phyloP scores from a whole-genome alignment of 139 green algal genomes.

The Asterochloris sp. region DNA sequence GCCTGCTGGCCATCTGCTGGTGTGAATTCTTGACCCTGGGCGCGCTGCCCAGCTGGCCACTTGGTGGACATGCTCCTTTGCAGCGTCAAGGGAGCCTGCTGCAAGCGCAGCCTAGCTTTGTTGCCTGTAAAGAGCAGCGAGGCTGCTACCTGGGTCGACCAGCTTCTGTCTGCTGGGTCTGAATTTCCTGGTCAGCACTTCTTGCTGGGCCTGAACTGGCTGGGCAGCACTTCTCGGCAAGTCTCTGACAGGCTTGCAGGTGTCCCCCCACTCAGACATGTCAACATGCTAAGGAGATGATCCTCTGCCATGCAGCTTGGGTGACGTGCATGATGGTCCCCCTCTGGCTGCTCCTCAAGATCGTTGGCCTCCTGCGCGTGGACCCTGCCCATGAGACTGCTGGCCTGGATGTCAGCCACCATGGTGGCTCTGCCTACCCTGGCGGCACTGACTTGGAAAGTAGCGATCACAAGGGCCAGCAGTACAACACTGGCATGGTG shows the following conservation, averaged over 20 bases:
- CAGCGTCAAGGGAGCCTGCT: no score
- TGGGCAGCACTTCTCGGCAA: neutral
- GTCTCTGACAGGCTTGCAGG: neutral
- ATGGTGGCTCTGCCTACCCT: conserved; percentile 47
- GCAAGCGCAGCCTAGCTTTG: no score
- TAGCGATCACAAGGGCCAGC: conserved; percentile 6
- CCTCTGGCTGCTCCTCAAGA: conserved; percentile 75
- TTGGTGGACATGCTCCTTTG: no score
- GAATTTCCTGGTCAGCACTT: no score
- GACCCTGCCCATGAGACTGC: conserved; percentile 54
- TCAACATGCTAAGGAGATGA: no score
- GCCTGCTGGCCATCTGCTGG: neutral
- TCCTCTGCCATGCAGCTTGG: conserved; percentile 46
- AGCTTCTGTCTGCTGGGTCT: no score
- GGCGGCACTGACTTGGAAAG: neutral
- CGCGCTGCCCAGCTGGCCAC: no score
- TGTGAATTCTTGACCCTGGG: neutral
- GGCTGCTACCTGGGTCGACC: no score
- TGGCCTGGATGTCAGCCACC: conserved; percentile 67
- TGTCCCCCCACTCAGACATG: neutral
- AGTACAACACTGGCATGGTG: conserved; percentile 2
- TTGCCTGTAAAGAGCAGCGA: no score
- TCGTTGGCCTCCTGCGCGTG: conserved; percentile 59
- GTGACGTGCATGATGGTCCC: conserved; percentile 49
- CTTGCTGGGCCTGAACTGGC: no score